These are phyloP conservation scores for Lachnellula occidentalis DNA, from an alignment of 2,329 filamentous ascomycete species.

Conservation along the genomic window DNA sequence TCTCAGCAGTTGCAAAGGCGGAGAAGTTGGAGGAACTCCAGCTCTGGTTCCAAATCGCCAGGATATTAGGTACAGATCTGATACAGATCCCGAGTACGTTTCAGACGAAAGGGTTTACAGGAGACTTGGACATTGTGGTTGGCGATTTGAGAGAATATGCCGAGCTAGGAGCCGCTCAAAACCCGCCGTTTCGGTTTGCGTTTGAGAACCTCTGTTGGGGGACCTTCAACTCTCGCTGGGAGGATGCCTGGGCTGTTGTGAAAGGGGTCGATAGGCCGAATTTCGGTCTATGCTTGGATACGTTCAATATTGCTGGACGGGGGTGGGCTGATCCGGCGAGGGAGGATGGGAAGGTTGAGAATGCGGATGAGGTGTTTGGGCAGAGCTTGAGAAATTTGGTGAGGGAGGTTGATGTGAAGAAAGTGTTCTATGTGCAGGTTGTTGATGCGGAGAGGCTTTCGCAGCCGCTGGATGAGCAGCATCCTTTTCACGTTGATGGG, in stretches of 20 bases:
- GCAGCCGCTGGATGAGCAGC: conserved; percentile 49
- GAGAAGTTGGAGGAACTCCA: conserved; percentile 45
- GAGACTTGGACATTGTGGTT: conserved; percentile 51
- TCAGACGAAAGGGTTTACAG: conserved; percentile 33
- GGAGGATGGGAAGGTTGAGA: conserved; percentile 21
- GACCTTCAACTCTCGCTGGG: conserved; percentile 66
- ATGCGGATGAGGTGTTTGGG: conserved; percentile 39
- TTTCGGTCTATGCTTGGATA: conserved; percentile 73
- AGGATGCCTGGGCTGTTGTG: conserved; percentile 64
- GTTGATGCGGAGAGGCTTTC: conserved; percentile 65
- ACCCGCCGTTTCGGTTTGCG: conserved; percentile 57
- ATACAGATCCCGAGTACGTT: conserved; percentile 73
- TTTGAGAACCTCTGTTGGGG: conserved; percentile 73
- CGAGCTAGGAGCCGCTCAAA: conserved; percentile 56
- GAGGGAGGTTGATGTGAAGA: conserved; percentile 21
- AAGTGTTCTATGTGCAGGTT: conserved; percentile 69
- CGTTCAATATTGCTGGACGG: conserved; percentile 68
- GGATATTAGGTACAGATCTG: conserved; percentile 61
- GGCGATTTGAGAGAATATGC: conserved; percentile 59
- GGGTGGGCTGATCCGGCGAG: conserved; percentile 65
- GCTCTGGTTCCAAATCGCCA: conserved; percentile 64
- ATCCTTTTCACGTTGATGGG: conserved; percentile 51
- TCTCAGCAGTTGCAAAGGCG: conserved; percentile 50
- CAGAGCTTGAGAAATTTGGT: conserved; percentile 27
- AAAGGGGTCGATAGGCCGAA: conserved; percentile 59